Evolutionary conservation across 257 asterid species (phyloP).

Genomic region (Solanum habrochaites): DNA sequence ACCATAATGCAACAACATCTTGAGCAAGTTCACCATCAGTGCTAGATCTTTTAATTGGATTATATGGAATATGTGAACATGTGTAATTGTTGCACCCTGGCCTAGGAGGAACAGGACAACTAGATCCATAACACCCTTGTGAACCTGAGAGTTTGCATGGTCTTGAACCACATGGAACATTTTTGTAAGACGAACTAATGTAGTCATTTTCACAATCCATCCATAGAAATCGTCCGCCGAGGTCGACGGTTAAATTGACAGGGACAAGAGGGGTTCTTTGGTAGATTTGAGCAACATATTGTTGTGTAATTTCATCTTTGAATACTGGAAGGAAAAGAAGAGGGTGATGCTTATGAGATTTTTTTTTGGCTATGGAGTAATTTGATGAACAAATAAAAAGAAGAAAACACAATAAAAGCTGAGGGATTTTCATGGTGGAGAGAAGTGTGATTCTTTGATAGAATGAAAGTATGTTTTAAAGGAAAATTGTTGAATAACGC

Average conservation of each 20-base stretch:
- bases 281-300: conserved; percentile 21
- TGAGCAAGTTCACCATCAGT: conserved; percentile 24
- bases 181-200: conserved; percentile 20
- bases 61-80: conserved; percentile 17
- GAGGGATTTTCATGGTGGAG: neutral
- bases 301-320: conserved; percentile 29
- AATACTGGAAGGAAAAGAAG: conserved; percentile 18
- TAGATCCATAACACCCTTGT: conserved; percentile 4
- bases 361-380: neutral
- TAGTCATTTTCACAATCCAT: conserved; percentile 27
- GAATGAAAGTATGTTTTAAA: neutral
- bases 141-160: conserved; percentile 29
- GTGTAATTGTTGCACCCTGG: conserved; percentile 45
- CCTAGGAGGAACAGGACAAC: conserved; percentile 15
- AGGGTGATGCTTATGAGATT: conserved; percentile 7
- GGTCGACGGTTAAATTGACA: conserved; percentile 18
- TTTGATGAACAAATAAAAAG: neutral
- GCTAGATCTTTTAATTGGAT: neutral
- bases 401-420: neutral
- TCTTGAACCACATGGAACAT: conserved; percentile 31
- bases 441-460: neutral
- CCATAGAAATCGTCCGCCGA: conserved; percentile 38
- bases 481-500: neutral
- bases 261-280: conserved; percentile 36
- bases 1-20: conserved; percentile 20